Conservation (phyloP, 2,329 filamentous ascomycete species). For the Stachybotrys elegans region DNA sequence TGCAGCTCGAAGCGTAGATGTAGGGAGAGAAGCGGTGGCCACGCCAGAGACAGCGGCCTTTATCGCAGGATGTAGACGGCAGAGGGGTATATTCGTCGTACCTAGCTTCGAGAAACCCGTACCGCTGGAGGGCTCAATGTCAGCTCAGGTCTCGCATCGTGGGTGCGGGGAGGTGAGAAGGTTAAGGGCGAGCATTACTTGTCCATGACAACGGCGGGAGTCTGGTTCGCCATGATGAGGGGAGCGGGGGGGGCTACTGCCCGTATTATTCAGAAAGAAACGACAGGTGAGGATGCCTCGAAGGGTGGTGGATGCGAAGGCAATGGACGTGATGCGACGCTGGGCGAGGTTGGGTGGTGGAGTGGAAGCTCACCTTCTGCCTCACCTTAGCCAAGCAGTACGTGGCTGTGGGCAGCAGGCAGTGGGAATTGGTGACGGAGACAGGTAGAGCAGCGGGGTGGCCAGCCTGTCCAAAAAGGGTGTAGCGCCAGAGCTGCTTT, state of each 20-base stretch:
- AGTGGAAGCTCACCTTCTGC: no score
- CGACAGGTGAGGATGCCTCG: constrained; percentile 6
- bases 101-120: constrained; percentile 99
- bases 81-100: constrained; percentile 37
- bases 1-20: no score
- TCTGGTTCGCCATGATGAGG: constrained; percentile 83
- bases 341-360: neutral
- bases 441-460: no score
- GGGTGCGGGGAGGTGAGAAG: constrained; percentile 20
- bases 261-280: constrained; percentile 12
- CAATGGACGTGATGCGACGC: constrained; percentile 8
- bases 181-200: constrained; percentile 61
- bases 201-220: constrained; percentile 99
- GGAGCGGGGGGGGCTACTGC: constrained; percentile 15
- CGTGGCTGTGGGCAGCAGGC: constrained; percentile 7
- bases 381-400: neutral
- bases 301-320: constrained; percentile 7
- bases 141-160: constrained; percentile 24
- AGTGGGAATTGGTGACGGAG: neutral
- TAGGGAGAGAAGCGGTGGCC: no score
- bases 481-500: no score
- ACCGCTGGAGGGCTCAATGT: constrained; percentile 61
- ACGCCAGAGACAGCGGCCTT: no score
- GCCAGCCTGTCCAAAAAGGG: no score
- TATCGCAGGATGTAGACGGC: no score